A percentile compares a stretch with the other conserved stretches of the same genome.
Evolutionary conservation across 805 yeast species (phyloP).

Genomic region (Yamadazyma ubonensis): DNA sequence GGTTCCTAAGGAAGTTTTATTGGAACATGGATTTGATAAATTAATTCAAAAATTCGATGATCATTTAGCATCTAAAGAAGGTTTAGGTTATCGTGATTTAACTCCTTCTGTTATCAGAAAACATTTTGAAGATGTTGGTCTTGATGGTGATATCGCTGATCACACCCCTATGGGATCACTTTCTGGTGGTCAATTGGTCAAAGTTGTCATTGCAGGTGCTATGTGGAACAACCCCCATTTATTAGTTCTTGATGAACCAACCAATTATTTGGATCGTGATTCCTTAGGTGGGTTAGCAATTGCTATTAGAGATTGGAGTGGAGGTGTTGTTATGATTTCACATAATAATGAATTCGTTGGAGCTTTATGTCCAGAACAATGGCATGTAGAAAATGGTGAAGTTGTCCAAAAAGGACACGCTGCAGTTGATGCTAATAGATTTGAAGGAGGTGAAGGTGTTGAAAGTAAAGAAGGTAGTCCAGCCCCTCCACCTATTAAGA

Average conservation of each 20-base stretch:
- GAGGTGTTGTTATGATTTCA: conserved; percentile 98
- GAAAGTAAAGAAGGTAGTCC: conserved; percentile 22
- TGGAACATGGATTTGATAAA: conserved; percentile 58
- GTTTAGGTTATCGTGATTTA: conserved; percentile 50
- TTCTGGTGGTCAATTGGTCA: conserved; percentile 97
- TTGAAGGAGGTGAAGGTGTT: conserved; percentile 45
- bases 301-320: conserved; percentile 97
- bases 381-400: conserved; percentile 93
- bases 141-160: conserved; percentile 97
- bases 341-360: conserved; percentile 97
- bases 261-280: conserved; percentile 96
- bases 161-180: conserved; percentile 96
- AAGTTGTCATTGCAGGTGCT: conserved; percentile 98
- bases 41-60: conserved; percentile 46
- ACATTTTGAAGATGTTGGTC: conserved; percentile 96
- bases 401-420: conserved; percentile 81
- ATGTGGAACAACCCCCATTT: conserved; percentile 99
- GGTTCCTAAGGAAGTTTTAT: conserved; percentile 80
- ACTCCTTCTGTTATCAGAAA: conserved; percentile 89
- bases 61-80: conserved; percentile 50
- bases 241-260: conserved; percentile 95
- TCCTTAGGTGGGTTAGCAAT: conserved; percentile 96
- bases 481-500: conserved; percentile 35
- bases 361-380: conserved; percentile 96
- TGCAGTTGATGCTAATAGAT: conserved; percentile 71